Conservation (phyloP, 345 rosid genomes). For the Balakata baccata region DNA sequence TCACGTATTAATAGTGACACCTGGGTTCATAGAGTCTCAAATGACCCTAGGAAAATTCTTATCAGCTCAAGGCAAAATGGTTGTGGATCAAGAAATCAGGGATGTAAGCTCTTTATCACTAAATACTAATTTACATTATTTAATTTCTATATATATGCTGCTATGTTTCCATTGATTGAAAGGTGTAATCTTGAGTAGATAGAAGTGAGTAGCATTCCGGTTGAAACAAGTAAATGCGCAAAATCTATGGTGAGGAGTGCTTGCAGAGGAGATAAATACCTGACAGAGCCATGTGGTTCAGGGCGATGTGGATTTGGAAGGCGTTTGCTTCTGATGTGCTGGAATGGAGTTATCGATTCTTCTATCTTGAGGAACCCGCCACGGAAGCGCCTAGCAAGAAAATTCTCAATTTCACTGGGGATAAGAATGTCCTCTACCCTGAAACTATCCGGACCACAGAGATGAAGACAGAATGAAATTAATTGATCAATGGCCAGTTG, state of each 20-base stretch:
- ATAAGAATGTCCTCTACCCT: constrained; percentile 16
- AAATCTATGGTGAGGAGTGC: too few species aligned
- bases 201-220: constrained; percentile 28
- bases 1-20: constrained; percentile 51
- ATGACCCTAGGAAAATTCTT: constrained; percentile 19
- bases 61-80: background rate
- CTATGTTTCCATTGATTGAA: too few species aligned
- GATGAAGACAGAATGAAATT: constrained; percentile 11
- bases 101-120: background rate
- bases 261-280: constrained; percentile 40
- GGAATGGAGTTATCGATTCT: constrained; percentile 23
- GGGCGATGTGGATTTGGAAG: constrained; percentile 28
- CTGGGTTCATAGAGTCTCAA: constrained; percentile 57
- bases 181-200: background rate
- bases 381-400: constrained; percentile 11
- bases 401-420: constrained; percentile 16
- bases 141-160: too few species aligned
- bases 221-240: constrained; percentile 5
- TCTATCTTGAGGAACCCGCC: background rate
- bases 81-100: background rate
- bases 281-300: constrained; percentile 37
- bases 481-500: background rate
- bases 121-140: too few species aligned
- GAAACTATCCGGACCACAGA: background rate
- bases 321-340: constrained; percentile 42